phyloP scores from a whole-genome alignment of 192 early-diverging fungal species.

The Chytriomyces sp. region DNA sequence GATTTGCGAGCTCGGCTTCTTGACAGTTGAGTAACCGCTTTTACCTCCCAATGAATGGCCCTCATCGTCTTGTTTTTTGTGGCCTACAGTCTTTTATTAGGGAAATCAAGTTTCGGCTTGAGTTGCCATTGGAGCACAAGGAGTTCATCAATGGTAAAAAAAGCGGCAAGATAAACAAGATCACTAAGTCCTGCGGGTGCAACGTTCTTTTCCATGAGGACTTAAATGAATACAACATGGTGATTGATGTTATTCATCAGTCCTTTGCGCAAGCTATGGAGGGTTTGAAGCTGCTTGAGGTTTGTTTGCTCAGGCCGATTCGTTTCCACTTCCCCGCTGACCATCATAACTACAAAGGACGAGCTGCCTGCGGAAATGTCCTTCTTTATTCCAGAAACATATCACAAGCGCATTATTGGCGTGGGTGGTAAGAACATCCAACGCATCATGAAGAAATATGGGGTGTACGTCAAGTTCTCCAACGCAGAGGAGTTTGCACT shows the following conservation, averaged over 20 bases:
- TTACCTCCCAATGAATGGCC: too few species aligned
- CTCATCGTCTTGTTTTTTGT: background rate
- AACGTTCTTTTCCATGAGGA: slow-evolving; percentile 70
- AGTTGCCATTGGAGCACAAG: slow-evolving; percentile 74
- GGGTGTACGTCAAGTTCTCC: slow-evolving; percentile 86
- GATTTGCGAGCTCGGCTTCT: slow-evolving; percentile 53
- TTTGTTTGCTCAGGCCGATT: background rate
- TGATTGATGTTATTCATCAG: slow-evolving; percentile 70
- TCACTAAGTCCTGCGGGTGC: slow-evolving; percentile 72
- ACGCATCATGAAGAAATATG: slow-evolving; percentile 86
- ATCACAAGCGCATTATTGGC: slow-evolving; percentile 87
- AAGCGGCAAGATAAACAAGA: slow-evolving; percentile 86
- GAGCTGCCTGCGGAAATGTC: slow-evolving; percentile 86
- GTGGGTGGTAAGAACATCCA: slow-evolving; percentile 89
- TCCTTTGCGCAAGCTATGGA: slow-evolving; percentile 61
- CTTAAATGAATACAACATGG: slow-evolving; percentile 77
- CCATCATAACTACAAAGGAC: slow-evolving; percentile 47
- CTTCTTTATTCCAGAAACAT: slow-evolving; percentile 79
- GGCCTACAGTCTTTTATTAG: slow-evolving; percentile 44
- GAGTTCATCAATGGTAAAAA: slow-evolving; percentile 91
- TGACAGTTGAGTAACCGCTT: slow-evolving; percentile 42
- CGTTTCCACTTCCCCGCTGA: background rate
- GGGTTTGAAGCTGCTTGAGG: slow-evolving; percentile 66
- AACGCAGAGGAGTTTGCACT: slow-evolving; percentile 74
- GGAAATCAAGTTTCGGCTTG: slow-evolving; percentile 74